phyloP scores from a whole-genome alignment of 2,329 filamentous ascomycete genomes.

The Davidsoniella australis region DNA sequence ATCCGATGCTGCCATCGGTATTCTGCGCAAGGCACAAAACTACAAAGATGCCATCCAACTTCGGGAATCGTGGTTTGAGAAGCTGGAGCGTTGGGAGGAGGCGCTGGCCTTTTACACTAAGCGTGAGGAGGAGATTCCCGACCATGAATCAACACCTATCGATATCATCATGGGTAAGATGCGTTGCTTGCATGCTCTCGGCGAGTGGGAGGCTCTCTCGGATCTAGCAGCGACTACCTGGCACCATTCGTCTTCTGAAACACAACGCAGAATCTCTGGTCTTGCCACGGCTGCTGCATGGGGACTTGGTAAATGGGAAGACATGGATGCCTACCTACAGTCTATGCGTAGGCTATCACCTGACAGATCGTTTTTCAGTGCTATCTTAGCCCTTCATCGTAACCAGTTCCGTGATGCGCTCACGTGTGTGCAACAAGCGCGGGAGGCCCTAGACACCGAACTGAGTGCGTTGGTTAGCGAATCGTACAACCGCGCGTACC shows the following conservation, averaged over 20 bases:
- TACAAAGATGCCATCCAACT: constrained; percentile 88
- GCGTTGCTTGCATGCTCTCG: constrained; percentile 90
- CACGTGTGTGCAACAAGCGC: constrained; percentile 76
- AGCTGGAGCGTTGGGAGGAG: constrained; percentile 95
- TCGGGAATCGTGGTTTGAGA: constrained; percentile 98
- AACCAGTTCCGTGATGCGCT: constrained; percentile 89
- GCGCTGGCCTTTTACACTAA: constrained; percentile 82
- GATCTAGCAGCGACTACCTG: constrained; percentile 82
- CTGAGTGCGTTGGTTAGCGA: constrained; percentile 92
- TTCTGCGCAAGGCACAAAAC: constrained; percentile 83
- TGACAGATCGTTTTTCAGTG: constrained; percentile 93
- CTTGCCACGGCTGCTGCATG: constrained; percentile 90
- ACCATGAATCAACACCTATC: constrained; percentile 46
- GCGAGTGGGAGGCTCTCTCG: constrained; percentile 91
- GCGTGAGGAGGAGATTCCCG: constrained; percentile 27
- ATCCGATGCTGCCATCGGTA: constrained; percentile 95
- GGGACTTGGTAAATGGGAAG: constrained; percentile 91
- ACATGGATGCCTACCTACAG: constrained; percentile 92
- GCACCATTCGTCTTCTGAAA: constrained; percentile 73
- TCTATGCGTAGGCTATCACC: constrained; percentile 91
- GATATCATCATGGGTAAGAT: constrained; percentile 99
- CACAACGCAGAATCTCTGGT: constrained; percentile 80
- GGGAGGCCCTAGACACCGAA: constrained; percentile 88
- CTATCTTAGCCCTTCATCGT: constrained; percentile 83
- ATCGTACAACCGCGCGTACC: constrained; percentile 93